Conservation (phyloP, 768 basidiomycete genomes). For the Lactarius trivialis region DNA sequence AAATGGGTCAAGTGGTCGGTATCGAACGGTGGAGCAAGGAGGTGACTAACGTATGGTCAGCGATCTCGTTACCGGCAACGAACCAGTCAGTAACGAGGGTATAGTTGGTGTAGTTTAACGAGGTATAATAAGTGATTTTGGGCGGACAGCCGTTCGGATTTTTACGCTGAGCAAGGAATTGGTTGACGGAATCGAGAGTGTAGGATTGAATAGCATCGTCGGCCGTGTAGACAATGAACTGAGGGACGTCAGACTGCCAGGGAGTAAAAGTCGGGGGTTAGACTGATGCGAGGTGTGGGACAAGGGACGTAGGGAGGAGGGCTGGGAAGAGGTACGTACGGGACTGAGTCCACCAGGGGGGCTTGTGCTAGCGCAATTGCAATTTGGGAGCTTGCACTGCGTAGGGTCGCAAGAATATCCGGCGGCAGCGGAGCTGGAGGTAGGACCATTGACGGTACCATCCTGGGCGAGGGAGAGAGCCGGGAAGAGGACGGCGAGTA, state of each 20-base stretch:
- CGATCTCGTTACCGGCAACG: constrained; percentile 79
- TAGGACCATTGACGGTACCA: constrained; percentile 48
- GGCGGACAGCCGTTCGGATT: constrained; percentile 73
- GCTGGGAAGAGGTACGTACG: constrained; percentile 34
- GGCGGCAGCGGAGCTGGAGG: constrained; percentile 45
- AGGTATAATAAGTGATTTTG: constrained; percentile 73
- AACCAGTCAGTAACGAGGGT: constrained; percentile 74
- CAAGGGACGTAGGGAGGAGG: not conserved
- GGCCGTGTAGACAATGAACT: constrained; percentile 69
- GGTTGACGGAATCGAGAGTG: constrained; percentile 65
- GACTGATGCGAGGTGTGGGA: not conserved
- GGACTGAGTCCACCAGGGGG: constrained; percentile 67
- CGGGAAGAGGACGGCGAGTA: constrained; percentile 21
- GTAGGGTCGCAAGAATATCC: constrained; percentile 65
- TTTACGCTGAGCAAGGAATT: constrained; percentile 65
- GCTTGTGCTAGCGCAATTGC: constrained; percentile 65
- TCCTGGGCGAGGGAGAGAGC: constrained; percentile 34
- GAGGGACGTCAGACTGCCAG: constrained; percentile 49
- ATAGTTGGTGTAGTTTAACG: constrained; percentile 69
- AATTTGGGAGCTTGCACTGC: constrained; percentile 60
- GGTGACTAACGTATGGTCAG: constrained; percentile 59
- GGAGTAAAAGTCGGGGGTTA: not conserved
- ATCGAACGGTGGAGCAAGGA: not conserved
- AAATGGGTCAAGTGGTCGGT: not conserved
- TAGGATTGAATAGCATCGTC: constrained; percentile 75